Percentiles rank a stretch among this genome's conserved stretches.
Evolutionary conservation across 768 basidiomycete species (phyloP).

Genomic region (Kwoniella newhampshirensis): DNA sequence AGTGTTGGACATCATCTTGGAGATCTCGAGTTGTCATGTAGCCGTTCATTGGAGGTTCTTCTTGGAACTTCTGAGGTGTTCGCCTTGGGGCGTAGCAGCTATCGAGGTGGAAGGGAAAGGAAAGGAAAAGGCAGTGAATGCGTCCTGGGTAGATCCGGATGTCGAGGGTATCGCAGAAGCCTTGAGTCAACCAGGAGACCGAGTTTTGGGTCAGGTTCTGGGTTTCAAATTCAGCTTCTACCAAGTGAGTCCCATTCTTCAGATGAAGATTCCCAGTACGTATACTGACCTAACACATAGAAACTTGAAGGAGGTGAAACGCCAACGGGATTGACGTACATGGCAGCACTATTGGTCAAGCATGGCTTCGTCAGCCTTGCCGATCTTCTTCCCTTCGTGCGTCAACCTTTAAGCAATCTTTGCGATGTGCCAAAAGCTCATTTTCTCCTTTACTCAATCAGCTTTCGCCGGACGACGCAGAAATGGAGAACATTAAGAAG

Average conservation of each 20-base stretch:
- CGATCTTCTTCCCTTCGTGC: slow-evolving; percentile 89
- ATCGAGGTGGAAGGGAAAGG: slow-evolving; percentile 47
- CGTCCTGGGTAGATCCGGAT: slow-evolving; percentile 38
- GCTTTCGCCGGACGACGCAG: slow-evolving; percentile 73
- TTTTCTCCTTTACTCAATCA: slow-evolving; percentile 49
- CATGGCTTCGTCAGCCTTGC: slow-evolving; percentile 83
- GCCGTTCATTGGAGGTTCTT: slow-evolving; percentile 84
- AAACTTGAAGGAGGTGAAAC: slow-evolving; percentile 63
- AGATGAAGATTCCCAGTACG: neutral
- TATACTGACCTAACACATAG: slow-evolving; percentile 54
- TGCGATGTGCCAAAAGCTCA: neutral
- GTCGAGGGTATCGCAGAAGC: slow-evolving; percentile 34
- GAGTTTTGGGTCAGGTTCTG: slow-evolving; percentile 69
- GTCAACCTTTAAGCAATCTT: slow-evolving; percentile 9
- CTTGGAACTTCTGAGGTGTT: slow-evolving; percentile 76
- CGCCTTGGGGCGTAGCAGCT: slow-evolving; percentile 66
- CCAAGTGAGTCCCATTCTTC: slow-evolving; percentile 61
- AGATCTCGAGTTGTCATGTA: slow-evolving; percentile 80
- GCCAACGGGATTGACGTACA: slow-evolving; percentile 72
- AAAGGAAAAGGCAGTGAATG: slow-evolving; percentile 36
- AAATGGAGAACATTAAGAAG: slow-evolving; percentile 68
- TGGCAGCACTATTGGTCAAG: slow-evolving; percentile 82
- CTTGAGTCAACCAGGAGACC: slow-evolving; percentile 50
- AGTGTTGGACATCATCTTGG: slow-evolving; percentile 87
- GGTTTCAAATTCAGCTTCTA: slow-evolving; percentile 97